Conservation (phyloP, 1,139 yeast genomes). For the Magnusiomyces ingens region DNA sequence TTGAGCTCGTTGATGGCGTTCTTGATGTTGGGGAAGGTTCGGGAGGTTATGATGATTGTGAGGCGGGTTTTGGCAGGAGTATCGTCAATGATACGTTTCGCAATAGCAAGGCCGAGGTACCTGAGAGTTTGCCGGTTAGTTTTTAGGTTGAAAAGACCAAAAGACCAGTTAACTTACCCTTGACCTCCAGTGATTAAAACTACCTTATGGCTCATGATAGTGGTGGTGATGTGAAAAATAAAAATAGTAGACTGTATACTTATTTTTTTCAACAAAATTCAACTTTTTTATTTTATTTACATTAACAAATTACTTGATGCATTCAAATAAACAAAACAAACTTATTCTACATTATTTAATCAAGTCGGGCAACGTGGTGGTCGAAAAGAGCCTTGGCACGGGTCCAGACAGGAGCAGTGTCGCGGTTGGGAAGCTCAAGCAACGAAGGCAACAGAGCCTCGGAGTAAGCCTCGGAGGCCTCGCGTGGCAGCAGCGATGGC, state of each 20-base stretch:
- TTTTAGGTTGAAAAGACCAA: not conserved
- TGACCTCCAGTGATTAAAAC: constrained; percentile 61
- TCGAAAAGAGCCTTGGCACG: constrained; percentile 79
- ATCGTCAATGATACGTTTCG: constrained; percentile 63
- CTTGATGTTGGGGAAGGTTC: constrained; percentile 78
- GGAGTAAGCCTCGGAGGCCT: constrained; percentile 87
- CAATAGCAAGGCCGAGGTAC: constrained; percentile 79
- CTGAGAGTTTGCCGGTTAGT: constrained; percentile 32
- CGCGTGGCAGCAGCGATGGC: constrained; percentile 93
- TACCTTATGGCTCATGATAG: constrained; percentile 28
- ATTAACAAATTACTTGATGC: too few relatives aligned
- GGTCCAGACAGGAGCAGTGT: constrained; percentile 82
- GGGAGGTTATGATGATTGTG: constrained; percentile 78
- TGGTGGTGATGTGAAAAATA: too few relatives aligned
- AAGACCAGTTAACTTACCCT: constrained; percentile 31
- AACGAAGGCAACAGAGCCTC: constrained; percentile 82
- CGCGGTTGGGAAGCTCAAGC: constrained; percentile 73
- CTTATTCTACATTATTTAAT: not conserved
- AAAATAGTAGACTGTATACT: too few relatives aligned
- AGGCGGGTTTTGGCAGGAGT: constrained; percentile 47
- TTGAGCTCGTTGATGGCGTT: constrained; percentile 64
- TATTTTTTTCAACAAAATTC: too few relatives aligned
- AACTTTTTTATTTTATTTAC: too few relatives aligned
- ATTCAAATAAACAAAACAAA: too few relatives aligned
- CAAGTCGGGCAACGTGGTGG: constrained; percentile 53